Base-by-base conservation (phyloP, 1,139 yeast genomes). In the Taphrina flavorubra region DNA sequence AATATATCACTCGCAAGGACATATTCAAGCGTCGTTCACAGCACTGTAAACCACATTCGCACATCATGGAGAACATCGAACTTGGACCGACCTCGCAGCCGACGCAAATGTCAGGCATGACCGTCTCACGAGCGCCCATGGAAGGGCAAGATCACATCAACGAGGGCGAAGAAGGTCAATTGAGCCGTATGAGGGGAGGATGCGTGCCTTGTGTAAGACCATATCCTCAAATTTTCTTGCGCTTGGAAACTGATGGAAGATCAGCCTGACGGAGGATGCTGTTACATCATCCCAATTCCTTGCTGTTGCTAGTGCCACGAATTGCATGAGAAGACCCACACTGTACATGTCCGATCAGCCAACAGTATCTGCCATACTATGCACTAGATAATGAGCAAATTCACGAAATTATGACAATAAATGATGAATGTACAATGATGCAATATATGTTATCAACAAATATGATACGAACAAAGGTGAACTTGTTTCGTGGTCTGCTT, bases 241-340 rank as follows among this genome's bases (percentile, higher is more conserved):
- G 53, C n/a, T 11, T 18, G 2, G n/a, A 46, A 5, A 49, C 36
- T 49, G 36, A 49, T 10, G 53, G 5, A 34, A 11, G 13, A 34
- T 58, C 2, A 58, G 62, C 66, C 66, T 37, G 66, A 51, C 36
- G 66, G 66, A 40, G 51, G 53, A 51, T 62, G 66, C 34, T 62
- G 66, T 46, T 62, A 62, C 51, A 53, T 62, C 16, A 62, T 62
- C 18, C 66, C 66, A n/a, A 51, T 62, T 16, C 66, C 66, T 10
- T 62, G 66, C 57, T 60, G 65, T 18, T 60, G 65, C 39, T 60
- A 39, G 39, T 10, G 13, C 20, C 31, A 25, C 31, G 4, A 25
- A 4, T 2, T 25, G 31, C 2, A 25, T 25, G 31, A 25, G 31
- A 25, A 25, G 31, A 25, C 31, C 31, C 4, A 25, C 4, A 25